Evolutionary conservation across 306 rosid species (phyloP).

Genomic region (Acacia confusa): DNA sequence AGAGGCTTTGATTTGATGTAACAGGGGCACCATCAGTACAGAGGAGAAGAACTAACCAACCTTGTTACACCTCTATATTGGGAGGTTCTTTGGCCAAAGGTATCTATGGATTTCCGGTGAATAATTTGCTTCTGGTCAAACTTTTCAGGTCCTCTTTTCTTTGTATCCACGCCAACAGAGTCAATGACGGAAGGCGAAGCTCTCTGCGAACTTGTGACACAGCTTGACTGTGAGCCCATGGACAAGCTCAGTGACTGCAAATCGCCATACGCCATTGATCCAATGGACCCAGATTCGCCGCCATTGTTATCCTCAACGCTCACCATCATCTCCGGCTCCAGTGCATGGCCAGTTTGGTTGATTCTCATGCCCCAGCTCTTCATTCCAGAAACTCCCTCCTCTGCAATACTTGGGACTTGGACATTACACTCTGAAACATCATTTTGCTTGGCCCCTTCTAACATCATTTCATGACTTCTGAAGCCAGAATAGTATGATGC

Average conservation of each 20-base stretch:
- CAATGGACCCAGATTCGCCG: slow-evolving; percentile 48
- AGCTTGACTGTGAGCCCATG: slow-evolving; percentile 67
- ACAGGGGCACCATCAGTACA: not conserved
- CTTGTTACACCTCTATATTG: slow-evolving; percentile 88
- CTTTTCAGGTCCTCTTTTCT: slow-evolving; percentile 65
- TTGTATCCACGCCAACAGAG: slow-evolving; percentile 44
- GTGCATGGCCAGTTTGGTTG: slow-evolving; percentile 28
- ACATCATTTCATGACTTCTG: slow-evolving; percentile 36
- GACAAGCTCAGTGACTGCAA: slow-evolving; percentile 63
- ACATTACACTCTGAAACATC: slow-evolving; percentile 38
- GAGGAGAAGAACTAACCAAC: slow-evolving; percentile 28
- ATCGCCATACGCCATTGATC: slow-evolving; percentile 53
- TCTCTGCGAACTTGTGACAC: slow-evolving; percentile 57
- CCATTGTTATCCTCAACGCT: slow-evolving; percentile 51
- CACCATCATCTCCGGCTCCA: slow-evolving; percentile 43
- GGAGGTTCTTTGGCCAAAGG: slow-evolving; percentile 85
- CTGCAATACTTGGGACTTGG: slow-evolving; percentile 39
- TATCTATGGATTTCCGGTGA: slow-evolving; percentile 75
- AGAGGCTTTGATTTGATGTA: not conserved
- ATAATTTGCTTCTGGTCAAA: slow-evolving; percentile 56
- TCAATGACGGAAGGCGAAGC: slow-evolving; percentile 41
- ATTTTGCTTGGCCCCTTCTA: slow-evolving; percentile 38
- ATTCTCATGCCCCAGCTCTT: slow-evolving; percentile 53
- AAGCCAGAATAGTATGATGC: slow-evolving; percentile 43
- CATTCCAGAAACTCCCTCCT: slow-evolving; percentile 38